Evolutionary conservation across 768 basidiomycete species (phyloP).

Genomic region (Lepiota subincarnata): DNA sequence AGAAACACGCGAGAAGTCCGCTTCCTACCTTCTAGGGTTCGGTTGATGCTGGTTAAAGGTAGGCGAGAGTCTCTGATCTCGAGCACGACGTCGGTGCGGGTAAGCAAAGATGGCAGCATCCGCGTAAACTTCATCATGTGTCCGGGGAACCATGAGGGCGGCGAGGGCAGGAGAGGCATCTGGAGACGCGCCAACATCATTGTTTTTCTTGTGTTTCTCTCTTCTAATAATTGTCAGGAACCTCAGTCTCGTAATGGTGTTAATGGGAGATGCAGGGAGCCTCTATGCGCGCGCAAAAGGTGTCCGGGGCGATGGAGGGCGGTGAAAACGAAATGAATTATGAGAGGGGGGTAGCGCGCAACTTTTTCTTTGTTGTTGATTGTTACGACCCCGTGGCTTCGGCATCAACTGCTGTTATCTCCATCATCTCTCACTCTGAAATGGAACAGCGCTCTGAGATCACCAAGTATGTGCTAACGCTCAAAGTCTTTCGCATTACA

Average conservation of each 20-base stretch:
- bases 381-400: too few relatives aligned
- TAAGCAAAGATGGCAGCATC: slow-evolving; percentile 70
- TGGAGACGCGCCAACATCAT: slow-evolving; percentile 36
- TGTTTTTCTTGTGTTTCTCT: background rate
- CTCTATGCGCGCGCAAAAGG: too few relatives aligned
- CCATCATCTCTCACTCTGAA: too few relatives aligned
- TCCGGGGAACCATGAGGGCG: slow-evolving; percentile 93
- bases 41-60: slow-evolving; percentile 92
- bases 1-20: slow-evolving; percentile 22
- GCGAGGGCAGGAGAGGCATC: slow-evolving; percentile 49
- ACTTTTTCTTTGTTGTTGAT: too few relatives aligned
- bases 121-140: slow-evolving; percentile 90
- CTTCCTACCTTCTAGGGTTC: slow-evolving; percentile 70
- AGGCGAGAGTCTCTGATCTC: slow-evolving; percentile 92
- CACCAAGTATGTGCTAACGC: too few relatives aligned
- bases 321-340: too few relatives aligned
- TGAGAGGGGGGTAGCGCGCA: too few relatives aligned
- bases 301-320: too few relatives aligned
- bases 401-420: too few relatives aligned
- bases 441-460: too few relatives aligned
- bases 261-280: too few relatives aligned
- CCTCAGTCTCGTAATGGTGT: background rate
- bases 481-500: background rate
- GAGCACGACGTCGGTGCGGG: slow-evolving; percentile 85
- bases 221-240: background rate